phyloP scores from a whole-genome alignment of 371 early-diverging fungal species.

The Apophysomyces elegans region DNA sequence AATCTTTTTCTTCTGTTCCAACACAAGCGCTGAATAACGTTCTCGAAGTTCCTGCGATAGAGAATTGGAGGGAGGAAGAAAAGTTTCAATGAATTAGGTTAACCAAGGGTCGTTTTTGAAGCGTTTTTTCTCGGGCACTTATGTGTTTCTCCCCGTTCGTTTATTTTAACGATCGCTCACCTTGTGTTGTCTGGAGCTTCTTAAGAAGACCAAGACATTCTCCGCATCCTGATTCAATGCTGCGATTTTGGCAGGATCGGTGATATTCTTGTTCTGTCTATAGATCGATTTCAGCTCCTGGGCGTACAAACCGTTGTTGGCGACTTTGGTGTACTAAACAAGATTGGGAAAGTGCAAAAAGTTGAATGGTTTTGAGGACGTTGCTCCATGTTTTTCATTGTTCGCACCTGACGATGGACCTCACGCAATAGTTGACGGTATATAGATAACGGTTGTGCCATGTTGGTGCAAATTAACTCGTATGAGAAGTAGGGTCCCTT shows the following conservation, averaged over 20 bases:
- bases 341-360: too few species aligned
- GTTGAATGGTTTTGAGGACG: too few species aligned
- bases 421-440: conserved; percentile 51
- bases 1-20: conserved; percentile 53
- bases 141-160: too few species aligned
- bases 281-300: conserved; percentile 43
- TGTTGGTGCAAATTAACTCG: neutral
- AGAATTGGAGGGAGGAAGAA: too few species aligned
- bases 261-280: conserved; percentile 33
- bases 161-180: conserved; percentile 15
- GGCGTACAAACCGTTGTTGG: conserved; percentile 37
- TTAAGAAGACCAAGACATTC: conserved; percentile 43
- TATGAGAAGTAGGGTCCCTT: neutral
- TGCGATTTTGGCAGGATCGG: conserved; percentile 35
- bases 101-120: too few species aligned
- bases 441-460: conserved; percentile 14
- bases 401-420: conserved; percentile 41
- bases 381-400: neutral
- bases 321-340: conserved; percentile 43
- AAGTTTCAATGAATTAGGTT: too few species aligned
- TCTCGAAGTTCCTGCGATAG: conserved; percentile 39
- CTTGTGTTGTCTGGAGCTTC: conserved; percentile 50
- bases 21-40: conserved; percentile 43
- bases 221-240: conserved; percentile 47
- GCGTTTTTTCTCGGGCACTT: neutral